These are phyloP conservation scores for Fusarium sp. DNA, from an alignment of 2,329 filamentous ascomycete species.

Conservation along the genomic window DNA sequence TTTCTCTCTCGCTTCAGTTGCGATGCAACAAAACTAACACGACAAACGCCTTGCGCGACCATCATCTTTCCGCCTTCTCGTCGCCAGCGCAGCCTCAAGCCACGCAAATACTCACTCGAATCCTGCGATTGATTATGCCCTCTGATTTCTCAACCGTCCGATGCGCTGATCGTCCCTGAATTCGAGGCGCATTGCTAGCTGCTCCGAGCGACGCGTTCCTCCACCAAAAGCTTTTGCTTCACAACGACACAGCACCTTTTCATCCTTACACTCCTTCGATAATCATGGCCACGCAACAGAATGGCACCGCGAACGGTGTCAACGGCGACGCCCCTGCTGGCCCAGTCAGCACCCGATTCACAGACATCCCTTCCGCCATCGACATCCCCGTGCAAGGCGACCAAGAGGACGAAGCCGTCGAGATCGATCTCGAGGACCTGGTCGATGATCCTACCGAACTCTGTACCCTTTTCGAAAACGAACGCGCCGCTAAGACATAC, in stretches of 20 bases:
- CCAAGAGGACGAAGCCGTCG: slow-evolving; percentile 80
- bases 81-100: slow-evolving; percentile 5
- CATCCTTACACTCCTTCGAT: slow-evolving; percentile 4
- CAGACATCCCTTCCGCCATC: slow-evolving; percentile 73
- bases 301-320: slow-evolving; percentile 59
- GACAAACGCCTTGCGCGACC: slow-evolving; percentile 27
- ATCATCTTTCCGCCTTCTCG: slow-evolving; percentile 9
- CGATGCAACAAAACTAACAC: slow-evolving; percentile 41
- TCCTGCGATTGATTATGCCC: slow-evolving; percentile 43
- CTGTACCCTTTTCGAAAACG: slow-evolving; percentile 94
- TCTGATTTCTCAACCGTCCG: slow-evolving; percentile 36
- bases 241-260: slow-evolving; percentile 20
- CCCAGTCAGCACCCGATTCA: slow-evolving; percentile 68
- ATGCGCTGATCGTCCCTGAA: slow-evolving; percentile 47
- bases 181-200: slow-evolving; percentile 49
- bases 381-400: slow-evolving; percentile 75
- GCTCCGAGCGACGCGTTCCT: slow-evolving; percentile 48
- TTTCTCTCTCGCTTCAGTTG: slow-evolving; percentile 33
- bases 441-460: slow-evolving; percentile 95
- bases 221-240: slow-evolving; percentile 24
- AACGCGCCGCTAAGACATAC: slow-evolving; percentile 88
- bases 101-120: neutral
- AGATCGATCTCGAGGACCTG: slow-evolving; percentile 91
- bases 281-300: slow-evolving; percentile 57
- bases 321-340: slow-evolving; percentile 52